A percentile compares a stretch with the other conserved stretches of the same genome.
Conservation (phyloP, 345 rosid species). For the Orychophragmus violaceus region DNA sequence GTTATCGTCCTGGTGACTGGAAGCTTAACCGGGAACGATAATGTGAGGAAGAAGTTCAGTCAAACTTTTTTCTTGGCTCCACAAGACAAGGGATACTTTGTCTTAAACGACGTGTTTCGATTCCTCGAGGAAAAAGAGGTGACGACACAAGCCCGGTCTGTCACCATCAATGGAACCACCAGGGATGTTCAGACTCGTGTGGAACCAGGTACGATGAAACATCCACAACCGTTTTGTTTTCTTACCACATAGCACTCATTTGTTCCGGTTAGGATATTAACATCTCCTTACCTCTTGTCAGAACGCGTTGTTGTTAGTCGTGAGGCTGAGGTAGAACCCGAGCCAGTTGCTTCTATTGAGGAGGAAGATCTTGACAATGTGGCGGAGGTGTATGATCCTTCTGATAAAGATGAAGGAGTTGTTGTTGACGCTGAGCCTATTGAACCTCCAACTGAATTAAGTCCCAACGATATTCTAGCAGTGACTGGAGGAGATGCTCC, state of each 20-base stretch:
- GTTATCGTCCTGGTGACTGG: conserved; percentile 87
- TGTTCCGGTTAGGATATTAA: background rate
- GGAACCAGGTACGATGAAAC: conserved; percentile 40
- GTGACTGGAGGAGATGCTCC: conserved; percentile 52
- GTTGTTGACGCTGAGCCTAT: conserved; percentile 28
- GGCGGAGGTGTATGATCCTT: conserved; percentile 32
- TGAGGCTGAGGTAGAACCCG: conserved; percentile 15
- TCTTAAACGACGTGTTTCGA: conserved; percentile 78
- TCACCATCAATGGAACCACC: conserved; percentile 30
- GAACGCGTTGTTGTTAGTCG: conserved; percentile 21
- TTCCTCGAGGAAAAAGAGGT: conserved; percentile 57
- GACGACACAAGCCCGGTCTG: conserved; percentile 26
- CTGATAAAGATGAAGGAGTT: conserved; percentile 44
- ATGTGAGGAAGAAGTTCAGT: conserved; percentile 64
- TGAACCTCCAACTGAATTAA: conserved; percentile 29
- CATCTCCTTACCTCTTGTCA: background rate
- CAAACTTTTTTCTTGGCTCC: conserved; percentile 93
- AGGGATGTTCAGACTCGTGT: conserved; percentile 32
- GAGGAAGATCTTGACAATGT: conserved; percentile 28
- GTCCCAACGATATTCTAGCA: conserved; percentile 31
- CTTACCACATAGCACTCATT: background rate
- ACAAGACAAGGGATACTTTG: conserved; percentile 89
- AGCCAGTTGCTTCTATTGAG: conserved; percentile 31
- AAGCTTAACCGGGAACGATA: conserved; percentile 65
- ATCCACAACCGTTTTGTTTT: background rate